Conservation (phyloP, 768 basidiomycete species). For the Tephrocybe sp. region DNA sequence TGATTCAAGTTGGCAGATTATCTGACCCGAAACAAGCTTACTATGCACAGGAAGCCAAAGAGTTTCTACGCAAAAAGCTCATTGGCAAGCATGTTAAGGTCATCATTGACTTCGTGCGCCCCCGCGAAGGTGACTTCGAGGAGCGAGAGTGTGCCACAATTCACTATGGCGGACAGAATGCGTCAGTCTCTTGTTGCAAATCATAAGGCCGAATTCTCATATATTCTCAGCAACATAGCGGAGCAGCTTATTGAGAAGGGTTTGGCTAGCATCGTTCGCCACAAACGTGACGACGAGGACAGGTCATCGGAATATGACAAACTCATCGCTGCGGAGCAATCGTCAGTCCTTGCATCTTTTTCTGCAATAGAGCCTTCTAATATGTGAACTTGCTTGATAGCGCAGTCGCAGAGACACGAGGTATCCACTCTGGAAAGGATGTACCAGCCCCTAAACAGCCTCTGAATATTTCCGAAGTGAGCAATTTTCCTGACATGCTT, state of each 20-base stretch:
- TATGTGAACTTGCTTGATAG: constrained; percentile 35
- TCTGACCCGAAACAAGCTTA: constrained; percentile 84
- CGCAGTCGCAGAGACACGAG: constrained; percentile 72
- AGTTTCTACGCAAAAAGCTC: constrained; percentile 87
- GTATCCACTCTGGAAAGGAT: constrained; percentile 93
- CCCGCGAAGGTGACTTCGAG: constrained; percentile 89
- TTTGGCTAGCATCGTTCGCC: constrained; percentile 83
- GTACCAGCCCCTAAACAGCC: constrained; percentile 74
- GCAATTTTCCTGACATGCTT: not conserved
- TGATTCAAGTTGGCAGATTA: constrained; percentile 41
- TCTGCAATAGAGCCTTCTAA: not conserved
- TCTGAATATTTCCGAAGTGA: constrained; percentile 89
- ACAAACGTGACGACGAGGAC: constrained; percentile 94
- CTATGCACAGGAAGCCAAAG: constrained; percentile 89
- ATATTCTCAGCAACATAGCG: constrained; percentile 69
- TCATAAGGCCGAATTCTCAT: not conserved
- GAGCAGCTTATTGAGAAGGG: constrained; percentile 95
- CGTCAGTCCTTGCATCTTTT: constrained; percentile 45
- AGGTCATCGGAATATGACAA: constrained; percentile 96
- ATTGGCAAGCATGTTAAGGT: constrained; percentile 88
- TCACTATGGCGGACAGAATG: constrained; percentile 76
- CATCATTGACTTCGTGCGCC: constrained; percentile 87
- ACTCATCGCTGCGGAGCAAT: constrained; percentile 91
- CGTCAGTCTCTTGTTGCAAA: constrained; percentile 44
- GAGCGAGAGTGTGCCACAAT: constrained; percentile 91